Evolutionary conservation across 2,329 filamentous ascomycete genomes (phyloP).

Genomic region (Claviceps maximensis): DNA sequence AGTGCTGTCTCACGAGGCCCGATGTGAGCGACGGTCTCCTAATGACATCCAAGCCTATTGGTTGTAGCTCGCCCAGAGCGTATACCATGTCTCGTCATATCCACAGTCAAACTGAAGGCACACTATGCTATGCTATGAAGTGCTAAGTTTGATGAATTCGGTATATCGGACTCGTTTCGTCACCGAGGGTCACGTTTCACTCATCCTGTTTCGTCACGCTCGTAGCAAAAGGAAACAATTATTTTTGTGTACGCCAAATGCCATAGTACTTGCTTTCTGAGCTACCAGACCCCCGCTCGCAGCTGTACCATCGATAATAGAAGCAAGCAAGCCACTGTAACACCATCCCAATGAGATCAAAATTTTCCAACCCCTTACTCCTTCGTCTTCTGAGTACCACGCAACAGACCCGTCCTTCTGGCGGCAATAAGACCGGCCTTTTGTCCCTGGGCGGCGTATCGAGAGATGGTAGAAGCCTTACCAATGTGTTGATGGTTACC

Average conservation of each 20-base stretch:
- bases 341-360: constrained; percentile 51
- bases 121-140: background rate
- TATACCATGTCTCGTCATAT: background rate
- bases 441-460: constrained; percentile 95
- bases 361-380: constrained; percentile 52
- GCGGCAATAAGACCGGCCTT: constrained; percentile 99
- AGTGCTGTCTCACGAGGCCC: too few species aligned
- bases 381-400: constrained; percentile 99
- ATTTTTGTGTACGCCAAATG: constrained; percentile 37
- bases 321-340: constrained; percentile 50
- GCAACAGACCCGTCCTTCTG: constrained; percentile 97
- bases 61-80: too few species aligned
- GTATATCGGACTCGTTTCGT: background rate
- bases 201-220: constrained; percentile 4
- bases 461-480: constrained; percentile 98
- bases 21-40: too few species aligned
- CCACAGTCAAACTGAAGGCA: background rate
- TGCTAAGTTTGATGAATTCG: background rate
- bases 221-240: constrained; percentile 45
- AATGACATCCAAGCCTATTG: too few species aligned
- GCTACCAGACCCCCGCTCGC: constrained; percentile 34
- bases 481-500: constrained; percentile 99
- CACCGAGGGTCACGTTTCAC: constrained; percentile 6
- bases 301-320: constrained; percentile 36
- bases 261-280: constrained; percentile 34